Evolutionary conservation across 192 early-diverging fungal species (phyloP), one percentile per base, ranked within the genome.

Genomic region (Coemansia sp.): DNA sequence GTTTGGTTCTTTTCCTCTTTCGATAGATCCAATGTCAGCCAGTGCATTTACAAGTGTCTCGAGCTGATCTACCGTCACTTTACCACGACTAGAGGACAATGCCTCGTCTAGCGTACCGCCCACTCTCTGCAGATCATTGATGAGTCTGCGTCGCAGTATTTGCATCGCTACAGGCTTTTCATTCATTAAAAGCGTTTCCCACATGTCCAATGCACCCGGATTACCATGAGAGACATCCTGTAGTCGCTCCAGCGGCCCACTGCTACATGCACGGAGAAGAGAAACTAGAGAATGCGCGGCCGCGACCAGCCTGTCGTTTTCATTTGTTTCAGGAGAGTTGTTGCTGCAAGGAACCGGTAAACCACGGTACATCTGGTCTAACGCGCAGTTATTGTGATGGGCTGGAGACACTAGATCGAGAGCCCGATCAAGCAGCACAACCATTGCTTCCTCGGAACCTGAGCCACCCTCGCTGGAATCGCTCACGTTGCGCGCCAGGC

Each of bases 361-460:
- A 0, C 64, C 71, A 9, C 65, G 71, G 21, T 62, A 63, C 20
- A 83, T 46, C 14, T 75, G 61, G 52, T 83, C 80, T 1, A 83
- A 63, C 18, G 72, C 11, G n/a, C 71, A 58, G 18, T 60, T 60
- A 12, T 66, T 59, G 53, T 83, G 80, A 34, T 71, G 75, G 51
- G 68, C 59, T 6, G 71, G 64, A 2, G 80, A 67, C 15, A 73
- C 80, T 21, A 77, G 60, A 57, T 83, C 80, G 6, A 66, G 60
- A 1, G 75, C 67, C 23, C 80, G 60, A n/a, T 83, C 80, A 24
- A 83, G 62, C 12, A 83, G 36, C 43, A 83, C 69, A 7, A 83
- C 80, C 4, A 69, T 59, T 4, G 77, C 68, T 24, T 56, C 21
- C 52, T 56, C 21, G n/a, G 53, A 16, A n/a, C 46, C 62, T 6